phyloP scores from a whole-genome alignment of 2,329 filamentous ascomycete genomes.

The Colletotrichum sp. region DNA sequence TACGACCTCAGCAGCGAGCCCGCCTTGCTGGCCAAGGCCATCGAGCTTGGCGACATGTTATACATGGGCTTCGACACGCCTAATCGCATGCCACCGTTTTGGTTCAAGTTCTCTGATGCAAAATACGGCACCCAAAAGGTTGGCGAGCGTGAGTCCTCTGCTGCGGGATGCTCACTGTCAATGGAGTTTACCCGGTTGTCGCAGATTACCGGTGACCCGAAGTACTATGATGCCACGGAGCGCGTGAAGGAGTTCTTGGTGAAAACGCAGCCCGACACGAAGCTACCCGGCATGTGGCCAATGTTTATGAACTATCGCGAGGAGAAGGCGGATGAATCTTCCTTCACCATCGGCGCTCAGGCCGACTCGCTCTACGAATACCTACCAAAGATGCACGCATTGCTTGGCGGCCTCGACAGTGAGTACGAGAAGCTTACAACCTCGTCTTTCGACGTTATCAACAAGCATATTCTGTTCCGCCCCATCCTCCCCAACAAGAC shows the following conservation, averaged over 20 bases:
- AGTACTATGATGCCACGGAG: constrained; percentile 79
- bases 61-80: constrained; percentile 60
- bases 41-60: constrained; percentile 59
- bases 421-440: constrained; percentile 72
- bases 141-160: constrained; percentile 42
- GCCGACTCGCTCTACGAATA: constrained; percentile 64
- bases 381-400: constrained; percentile 60
- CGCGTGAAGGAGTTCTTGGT: constrained; percentile 74
- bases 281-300: constrained; percentile 77
- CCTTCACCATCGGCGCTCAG: constrained; percentile 50
- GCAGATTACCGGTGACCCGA: constrained; percentile 73
- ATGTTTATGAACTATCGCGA: constrained; percentile 64
- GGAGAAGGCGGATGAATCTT: constrained; percentile 46
- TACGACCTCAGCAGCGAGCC: constrained; percentile 56
- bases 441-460: constrained; percentile 64
- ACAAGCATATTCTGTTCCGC: constrained; percentile 68
- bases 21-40: constrained; percentile 53
- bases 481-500: constrained; percentile 66
- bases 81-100: constrained; percentile 54
- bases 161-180: constrained; percentile 67
- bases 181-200: constrained; percentile 78
- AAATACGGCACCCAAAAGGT: constrained; percentile 41
- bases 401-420: constrained; percentile 69
- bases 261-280: constrained; percentile 68
- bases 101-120: constrained; percentile 48